Percentiles rank a stretch among this genome's conserved stretches.
These are phyloP conservation scores for Globisporangium echinulatum DNA, from an alignment of 352 stramenopile genomes.

Conservation along the genomic window DNA sequence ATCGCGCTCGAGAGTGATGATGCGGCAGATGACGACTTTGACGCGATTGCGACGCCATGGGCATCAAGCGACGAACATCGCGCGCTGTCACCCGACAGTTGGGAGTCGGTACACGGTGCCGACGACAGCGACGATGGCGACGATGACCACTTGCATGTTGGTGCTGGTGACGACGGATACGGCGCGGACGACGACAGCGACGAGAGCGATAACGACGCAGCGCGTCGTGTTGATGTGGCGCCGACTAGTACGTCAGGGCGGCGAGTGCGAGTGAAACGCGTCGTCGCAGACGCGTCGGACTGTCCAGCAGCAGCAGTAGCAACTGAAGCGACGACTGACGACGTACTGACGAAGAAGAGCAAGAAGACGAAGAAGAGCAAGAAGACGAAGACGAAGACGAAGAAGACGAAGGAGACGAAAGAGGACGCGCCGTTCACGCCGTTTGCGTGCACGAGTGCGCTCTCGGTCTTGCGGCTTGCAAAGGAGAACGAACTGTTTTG, in stretches of 20 bases:
- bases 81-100: slow-evolving; percentile 17
- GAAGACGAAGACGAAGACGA: slow-evolving; percentile 21
- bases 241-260: neutral
- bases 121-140: slow-evolving; percentile 10
- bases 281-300: neutral
- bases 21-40: neutral
- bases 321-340: neutral
- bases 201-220: slow-evolving; percentile 25
- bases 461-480: slow-evolving; percentile 47
- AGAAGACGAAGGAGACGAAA: slow-evolving; percentile 17
- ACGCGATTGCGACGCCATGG: slow-evolving; percentile 7
- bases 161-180: slow-evolving; percentile 35
- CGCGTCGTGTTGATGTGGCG: slow-evolving; percentile 6
- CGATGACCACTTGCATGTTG: slow-evolving; percentile 4
- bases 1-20: slow-evolving; percentile 3
- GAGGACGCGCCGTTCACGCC: slow-evolving; percentile 35
- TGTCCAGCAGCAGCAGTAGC: neutral
- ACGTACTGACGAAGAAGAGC: neutral
- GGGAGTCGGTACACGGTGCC: slow-evolving; percentile 18
- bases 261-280: too few relatives aligned
- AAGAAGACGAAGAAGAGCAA: slow-evolving; percentile 11
- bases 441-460: slow-evolving; percentile 59
- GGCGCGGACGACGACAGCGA: slow-evolving; percentile 63
- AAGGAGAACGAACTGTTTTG: slow-evolving; percentile 79
- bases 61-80: neutral